Percentiles rank a stretch among this genome's conserved stretches.
These are phyloP conservation scores for Aspergillus diversus DNA, from an alignment of 495 filamentous ascomycete genomes.

Conservation along the genomic window DNA sequence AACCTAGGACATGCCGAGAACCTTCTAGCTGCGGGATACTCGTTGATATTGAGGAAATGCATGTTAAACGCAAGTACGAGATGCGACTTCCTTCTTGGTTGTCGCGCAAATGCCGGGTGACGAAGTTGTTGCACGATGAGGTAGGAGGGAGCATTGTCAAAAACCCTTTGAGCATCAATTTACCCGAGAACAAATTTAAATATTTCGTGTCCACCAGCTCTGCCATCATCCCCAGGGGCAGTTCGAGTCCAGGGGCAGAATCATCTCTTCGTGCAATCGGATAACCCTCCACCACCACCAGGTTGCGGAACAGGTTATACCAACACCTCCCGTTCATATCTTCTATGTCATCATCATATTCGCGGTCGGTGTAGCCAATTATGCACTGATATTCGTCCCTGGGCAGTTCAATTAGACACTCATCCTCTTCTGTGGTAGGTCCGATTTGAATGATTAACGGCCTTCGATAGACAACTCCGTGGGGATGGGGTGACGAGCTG, in stretches of 20 bases:
- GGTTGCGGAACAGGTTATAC: too few relatives aligned
- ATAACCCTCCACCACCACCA: too few relatives aligned
- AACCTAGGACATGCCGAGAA: conserved; percentile 22
- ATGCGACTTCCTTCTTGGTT: conserved; percentile 16
- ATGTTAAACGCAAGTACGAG: conserved; percentile 13
- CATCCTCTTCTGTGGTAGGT: too few relatives aligned
- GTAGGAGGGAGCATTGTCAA: conserved; percentile 18
- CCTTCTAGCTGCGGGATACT: background rate
- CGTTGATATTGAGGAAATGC: background rate
- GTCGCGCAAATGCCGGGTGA: conserved; percentile 23
- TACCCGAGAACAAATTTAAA: conserved; percentile 13
- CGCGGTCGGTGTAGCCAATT: too few relatives aligned
- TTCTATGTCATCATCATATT: too few relatives aligned
- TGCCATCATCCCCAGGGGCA: conserved; percentile 25
- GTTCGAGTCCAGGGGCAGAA: conserved; percentile 21
- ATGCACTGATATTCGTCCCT: too few relatives aligned
- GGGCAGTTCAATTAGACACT: too few relatives aligned
- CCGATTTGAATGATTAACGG: too few relatives aligned
- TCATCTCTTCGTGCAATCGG: too few relatives aligned
- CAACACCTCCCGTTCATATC: too few relatives aligned
- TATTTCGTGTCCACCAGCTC: conserved; percentile 4
- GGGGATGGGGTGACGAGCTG: too few relatives aligned
- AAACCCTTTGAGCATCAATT: conserved; percentile 20
- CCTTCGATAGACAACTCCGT: too few relatives aligned
- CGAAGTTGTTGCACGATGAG: background rate